phyloP scores from a whole-genome alignment of 164 flowering plant species.

The Hamamelis virginiana region DNA sequence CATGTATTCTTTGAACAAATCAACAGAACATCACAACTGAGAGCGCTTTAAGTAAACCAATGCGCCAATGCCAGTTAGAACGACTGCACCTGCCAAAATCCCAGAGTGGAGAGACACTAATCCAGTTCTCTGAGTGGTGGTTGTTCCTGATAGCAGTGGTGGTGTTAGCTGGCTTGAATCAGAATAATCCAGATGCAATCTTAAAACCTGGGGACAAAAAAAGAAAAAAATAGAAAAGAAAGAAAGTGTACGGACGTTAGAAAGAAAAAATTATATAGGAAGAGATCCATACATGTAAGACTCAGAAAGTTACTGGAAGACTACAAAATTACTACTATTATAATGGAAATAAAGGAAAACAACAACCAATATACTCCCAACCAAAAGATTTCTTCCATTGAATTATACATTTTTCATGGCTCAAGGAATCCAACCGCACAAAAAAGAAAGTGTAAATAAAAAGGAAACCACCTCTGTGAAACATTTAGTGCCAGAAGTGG shows the following conservation, averaged over 20 bases:
- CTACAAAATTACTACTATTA: too few species aligned
- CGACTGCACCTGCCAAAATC: conserved; percentile 61
- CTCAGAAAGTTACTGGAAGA: too few species aligned
- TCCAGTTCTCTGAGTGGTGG: conserved; percentile 25
- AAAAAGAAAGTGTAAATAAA: too few species aligned
- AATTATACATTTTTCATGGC: too few species aligned
- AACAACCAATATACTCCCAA: too few species aligned
- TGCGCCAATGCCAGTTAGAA: conserved; percentile 52
- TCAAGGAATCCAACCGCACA: too few species aligned
- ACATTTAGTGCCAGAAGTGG: too few species aligned
- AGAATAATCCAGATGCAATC: conserved; percentile 65
- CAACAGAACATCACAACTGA: conserved; percentile 21
- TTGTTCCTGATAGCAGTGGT: conserved; percentile 15
- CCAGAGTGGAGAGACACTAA: conserved; percentile 34
- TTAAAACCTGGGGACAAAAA: conserved; percentile 86
- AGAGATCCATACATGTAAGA: too few species aligned
- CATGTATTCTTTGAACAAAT: conserved; percentile 1
- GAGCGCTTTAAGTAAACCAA: conserved; percentile 75
- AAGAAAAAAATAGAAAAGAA: too few species aligned
- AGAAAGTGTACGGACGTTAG: neutral
- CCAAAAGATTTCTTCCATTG: too few species aligned
- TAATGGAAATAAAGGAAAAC: too few species aligned
- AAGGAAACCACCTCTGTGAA: too few species aligned
- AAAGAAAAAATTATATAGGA: neutral
- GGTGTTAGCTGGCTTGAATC: conserved; percentile 33